Percentiles rank a stretch among this genome's conserved stretches.
phyloP scores from a whole-genome alignment of 2,329 filamentous ascomycete genomes.

The Byssochlamys sp. region DNA sequence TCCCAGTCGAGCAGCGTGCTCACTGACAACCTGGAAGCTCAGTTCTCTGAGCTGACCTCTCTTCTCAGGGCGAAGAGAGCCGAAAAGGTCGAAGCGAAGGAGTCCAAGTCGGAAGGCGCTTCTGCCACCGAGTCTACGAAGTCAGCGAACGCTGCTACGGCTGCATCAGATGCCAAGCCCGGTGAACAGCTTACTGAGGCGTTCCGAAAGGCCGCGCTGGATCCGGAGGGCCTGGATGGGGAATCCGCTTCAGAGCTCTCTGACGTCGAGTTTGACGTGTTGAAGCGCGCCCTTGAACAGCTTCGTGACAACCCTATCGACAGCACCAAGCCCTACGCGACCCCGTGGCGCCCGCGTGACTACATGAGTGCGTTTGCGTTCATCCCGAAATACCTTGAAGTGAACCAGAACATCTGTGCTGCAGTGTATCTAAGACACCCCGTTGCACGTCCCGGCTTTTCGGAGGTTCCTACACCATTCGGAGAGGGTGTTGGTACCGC shows the following conservation, averaged over 20 bases:
- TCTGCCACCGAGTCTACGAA: neutral
- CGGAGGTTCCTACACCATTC: constrained; percentile 81
- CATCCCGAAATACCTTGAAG: constrained; percentile 88
- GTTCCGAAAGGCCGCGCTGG: constrained; percentile 21
- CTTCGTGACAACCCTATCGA: constrained; percentile 70
- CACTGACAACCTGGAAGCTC: constrained; percentile 42
- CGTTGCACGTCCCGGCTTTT: constrained; percentile 68
- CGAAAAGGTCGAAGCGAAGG: constrained; percentile 17
- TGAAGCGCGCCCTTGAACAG: constrained; percentile 49
- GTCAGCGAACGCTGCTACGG: constrained; percentile 6
- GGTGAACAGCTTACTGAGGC: constrained; percentile 24
- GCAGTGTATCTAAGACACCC: constrained; percentile 93
- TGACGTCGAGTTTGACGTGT: constrained; percentile 37
- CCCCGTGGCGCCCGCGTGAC: constrained; percentile 76
- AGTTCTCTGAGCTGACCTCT: constrained; percentile 45
- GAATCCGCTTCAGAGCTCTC: constrained; percentile 38
- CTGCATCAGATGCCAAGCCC: constrained; percentile 10
- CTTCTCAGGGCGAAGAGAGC: constrained; percentile 36
- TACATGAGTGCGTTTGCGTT: constrained; percentile 91
- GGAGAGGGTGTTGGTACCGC: constrained; percentile 59
- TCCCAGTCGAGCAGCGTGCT: constrained; percentile 37
- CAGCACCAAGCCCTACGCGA: constrained; percentile 69
- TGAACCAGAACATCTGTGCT: constrained; percentile 93
- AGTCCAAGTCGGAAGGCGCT: neutral
- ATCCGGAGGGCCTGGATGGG: constrained; percentile 26